These are phyloP conservation scores for Triangularia setosa DNA, from an alignment of 2,329 filamentous ascomycete species.

Conservation along the genomic window DNA sequence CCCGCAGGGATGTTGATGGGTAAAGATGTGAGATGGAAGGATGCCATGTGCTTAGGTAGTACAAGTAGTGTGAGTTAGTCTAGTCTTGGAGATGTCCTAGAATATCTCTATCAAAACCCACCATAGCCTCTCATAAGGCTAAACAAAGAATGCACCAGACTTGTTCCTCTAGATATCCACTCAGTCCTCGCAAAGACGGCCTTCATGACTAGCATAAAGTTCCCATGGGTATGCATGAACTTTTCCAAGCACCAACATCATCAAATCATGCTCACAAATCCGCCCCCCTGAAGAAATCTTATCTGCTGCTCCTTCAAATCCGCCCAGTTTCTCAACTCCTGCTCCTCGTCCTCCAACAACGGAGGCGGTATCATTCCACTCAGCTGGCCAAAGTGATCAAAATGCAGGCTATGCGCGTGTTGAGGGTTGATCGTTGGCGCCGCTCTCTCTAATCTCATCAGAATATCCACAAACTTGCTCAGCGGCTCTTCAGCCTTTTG, in stretches of 20 bases:
- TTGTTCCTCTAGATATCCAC: too few species aligned
- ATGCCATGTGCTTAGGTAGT: too few species aligned
- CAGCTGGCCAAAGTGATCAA: not conserved
- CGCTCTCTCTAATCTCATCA: conserved; percentile 69
- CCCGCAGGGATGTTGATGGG: too few species aligned
- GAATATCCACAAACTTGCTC: conserved; percentile 66
- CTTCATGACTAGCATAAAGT: too few species aligned
- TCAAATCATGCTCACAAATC: conserved; percentile 24
- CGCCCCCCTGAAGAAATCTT: conserved; percentile 38
- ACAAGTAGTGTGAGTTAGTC: too few species aligned
- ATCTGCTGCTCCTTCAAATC: conserved; percentile 75
- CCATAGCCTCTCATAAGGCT: too few species aligned
- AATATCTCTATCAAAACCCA: too few species aligned
- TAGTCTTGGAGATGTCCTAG: too few species aligned
- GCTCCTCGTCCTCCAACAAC: conserved; percentile 61
- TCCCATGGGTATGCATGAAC: too few species aligned
- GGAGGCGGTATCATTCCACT: not conserved
- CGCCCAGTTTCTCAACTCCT: conserved; percentile 73
- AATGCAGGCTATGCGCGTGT: not conserved
- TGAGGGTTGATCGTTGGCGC: conserved; percentile 32
- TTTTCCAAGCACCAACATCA: not conserved
- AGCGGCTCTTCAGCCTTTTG: conserved; percentile 66
- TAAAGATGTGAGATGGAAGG: too few species aligned
- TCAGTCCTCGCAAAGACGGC: too few species aligned
- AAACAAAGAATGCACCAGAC: too few species aligned